These are phyloP conservation scores for Lachnellula cervina DNA, from an alignment of 2,329 filamentous ascomycete genomes.

Conservation along the genomic window DNA sequence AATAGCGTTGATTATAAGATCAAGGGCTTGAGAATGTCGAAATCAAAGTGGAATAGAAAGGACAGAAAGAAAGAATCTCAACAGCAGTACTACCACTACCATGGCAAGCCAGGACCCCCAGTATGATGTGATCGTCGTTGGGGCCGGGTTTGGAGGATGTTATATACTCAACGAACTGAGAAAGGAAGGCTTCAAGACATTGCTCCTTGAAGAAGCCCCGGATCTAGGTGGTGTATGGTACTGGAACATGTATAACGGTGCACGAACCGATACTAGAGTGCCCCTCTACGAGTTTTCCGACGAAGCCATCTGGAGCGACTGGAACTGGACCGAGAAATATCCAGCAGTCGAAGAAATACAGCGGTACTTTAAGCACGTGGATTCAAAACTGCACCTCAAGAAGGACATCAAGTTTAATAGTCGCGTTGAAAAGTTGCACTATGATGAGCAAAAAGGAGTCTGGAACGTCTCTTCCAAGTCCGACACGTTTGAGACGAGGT, in stretches of 20 bases:
- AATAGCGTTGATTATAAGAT: too few species aligned
- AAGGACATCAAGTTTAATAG: slow-evolving; percentile 38
- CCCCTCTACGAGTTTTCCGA: neutral
- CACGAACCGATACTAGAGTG: neutral
- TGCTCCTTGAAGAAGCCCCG: neutral
- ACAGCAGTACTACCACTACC: too few species aligned
- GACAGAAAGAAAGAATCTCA: too few species aligned
- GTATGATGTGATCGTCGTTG: neutral
- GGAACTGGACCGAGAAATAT: slow-evolving; percentile 41
- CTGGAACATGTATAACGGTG: neutral
- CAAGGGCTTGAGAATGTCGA: too few species aligned
- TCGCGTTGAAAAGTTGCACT: slow-evolving; percentile 37
- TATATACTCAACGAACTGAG: neutral
- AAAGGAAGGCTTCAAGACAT: neutral
- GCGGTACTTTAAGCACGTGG: slow-evolving; percentile 44
- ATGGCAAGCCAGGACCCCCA: too few species aligned
- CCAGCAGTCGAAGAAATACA: slow-evolving; percentile 38
- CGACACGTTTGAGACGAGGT: slow-evolving; percentile 16
- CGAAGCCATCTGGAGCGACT: slow-evolving; percentile 34
- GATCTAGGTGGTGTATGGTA: neutral
- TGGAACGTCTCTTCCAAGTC: slow-evolving; percentile 40
- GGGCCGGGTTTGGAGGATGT: neutral
- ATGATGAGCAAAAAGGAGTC: slow-evolving; percentile 31
- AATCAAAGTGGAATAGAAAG: too few species aligned
- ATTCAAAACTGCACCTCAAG: slow-evolving; percentile 38